Percentiles rank a stretch among this genome's conserved stretches.
Evolutionary conservation across 2,329 filamentous ascomycete species (phyloP).

Genomic region (Remersonia thermophila): DNA sequence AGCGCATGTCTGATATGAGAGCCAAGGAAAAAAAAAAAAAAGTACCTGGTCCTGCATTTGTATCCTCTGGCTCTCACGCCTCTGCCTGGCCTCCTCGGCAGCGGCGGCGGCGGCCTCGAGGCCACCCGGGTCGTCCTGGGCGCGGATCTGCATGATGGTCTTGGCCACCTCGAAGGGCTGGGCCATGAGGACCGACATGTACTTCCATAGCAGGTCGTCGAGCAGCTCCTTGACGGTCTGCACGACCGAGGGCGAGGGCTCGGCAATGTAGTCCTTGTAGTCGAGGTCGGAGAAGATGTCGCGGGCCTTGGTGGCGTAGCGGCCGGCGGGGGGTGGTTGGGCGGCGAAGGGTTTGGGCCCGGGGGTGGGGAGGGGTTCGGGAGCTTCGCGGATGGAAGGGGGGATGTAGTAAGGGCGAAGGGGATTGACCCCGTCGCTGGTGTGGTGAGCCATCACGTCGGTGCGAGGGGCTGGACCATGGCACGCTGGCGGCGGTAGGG

Average conservation of each 20-base stretch:
- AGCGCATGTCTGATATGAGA: conserved; percentile 1
- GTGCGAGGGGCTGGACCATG: conserved; percentile 8
- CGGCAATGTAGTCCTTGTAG: conserved; percentile 75
- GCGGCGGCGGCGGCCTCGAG: conserved; percentile 19
- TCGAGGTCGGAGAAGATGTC: conserved; percentile 84
- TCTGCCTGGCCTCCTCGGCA: conserved; percentile 21
- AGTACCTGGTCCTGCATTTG: conserved; percentile 19
- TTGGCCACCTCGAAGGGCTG: conserved; percentile 98
- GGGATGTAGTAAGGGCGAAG: conserved; percentile 59
- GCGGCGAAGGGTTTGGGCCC: conserved; percentile 35
- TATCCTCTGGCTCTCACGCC: conserved; percentile 13
- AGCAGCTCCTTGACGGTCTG: conserved; percentile 65
- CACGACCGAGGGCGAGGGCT: conserved; percentile 61
- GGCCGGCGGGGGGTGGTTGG: conserved; percentile 29
- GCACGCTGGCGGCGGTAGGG: not conserved
- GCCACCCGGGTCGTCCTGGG: conserved; percentile 37
- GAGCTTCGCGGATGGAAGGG: conserved; percentile 39
- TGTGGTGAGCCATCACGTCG: conserved; percentile 31
- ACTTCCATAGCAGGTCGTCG: conserved; percentile 84
- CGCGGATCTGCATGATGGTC: conserved; percentile 70
- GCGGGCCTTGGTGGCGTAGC: conserved; percentile 55
- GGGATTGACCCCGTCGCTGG: conserved; percentile 45
- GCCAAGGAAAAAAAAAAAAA: no score
- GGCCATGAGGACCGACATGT: conserved; percentile 74
- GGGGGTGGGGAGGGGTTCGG: conserved; percentile 24